Base-by-base conservation (phyloP, 371 early-diverging fungal genomes). In the Mortierella sp. region DNA sequence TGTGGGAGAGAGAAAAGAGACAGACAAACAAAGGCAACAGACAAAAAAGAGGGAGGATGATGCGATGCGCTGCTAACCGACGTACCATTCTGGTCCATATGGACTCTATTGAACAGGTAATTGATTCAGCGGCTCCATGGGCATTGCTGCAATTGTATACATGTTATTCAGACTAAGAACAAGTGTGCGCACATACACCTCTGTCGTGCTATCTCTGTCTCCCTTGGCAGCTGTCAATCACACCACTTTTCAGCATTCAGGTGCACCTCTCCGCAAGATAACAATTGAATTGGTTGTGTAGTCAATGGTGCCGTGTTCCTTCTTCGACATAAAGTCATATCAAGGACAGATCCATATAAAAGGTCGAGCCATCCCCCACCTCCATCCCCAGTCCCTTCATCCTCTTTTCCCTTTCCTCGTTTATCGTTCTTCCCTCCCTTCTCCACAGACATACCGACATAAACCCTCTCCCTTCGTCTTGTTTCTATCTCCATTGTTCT, bases 161-260 rank as follows among this genome's bases (percentile, higher is more conserved):
- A 28, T 61, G 6, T 16, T 34, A 61, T 64, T 40, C 34, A 64
- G 19, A 24, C 37, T 64, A 37, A 19, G 16, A 37, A 37, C 16
- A 61, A 37, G 67, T 64, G 34, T 64, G 67, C 67, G 67, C 67
- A 64, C 67, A 64, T 37, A 64, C 67, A 21, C 24, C 34, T 6
- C 24, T 34, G 19, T 21, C 14, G 1, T n/a, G 57, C 57, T 57
- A 61, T 61, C 28, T 61, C 10, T 26, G 9, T 19, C 24, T 24
- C 24, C 5, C 19, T n/a, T 54, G 24, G n/a, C 24, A 2, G 37
- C 9, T 64, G 67, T 31, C 67, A 64, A 64, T 64, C 67, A 64
- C 67, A 64, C 67, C 67, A 64, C 67, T 61, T 55, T 61, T 61
- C 31, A 31, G 19, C 19, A 61, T 61, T 61, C 61, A 61, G 61